These are phyloP conservation scores for Tephrocybe sp. DNA, from an alignment of 768 basidiomycete genomes.

Conservation along the genomic window DNA sequence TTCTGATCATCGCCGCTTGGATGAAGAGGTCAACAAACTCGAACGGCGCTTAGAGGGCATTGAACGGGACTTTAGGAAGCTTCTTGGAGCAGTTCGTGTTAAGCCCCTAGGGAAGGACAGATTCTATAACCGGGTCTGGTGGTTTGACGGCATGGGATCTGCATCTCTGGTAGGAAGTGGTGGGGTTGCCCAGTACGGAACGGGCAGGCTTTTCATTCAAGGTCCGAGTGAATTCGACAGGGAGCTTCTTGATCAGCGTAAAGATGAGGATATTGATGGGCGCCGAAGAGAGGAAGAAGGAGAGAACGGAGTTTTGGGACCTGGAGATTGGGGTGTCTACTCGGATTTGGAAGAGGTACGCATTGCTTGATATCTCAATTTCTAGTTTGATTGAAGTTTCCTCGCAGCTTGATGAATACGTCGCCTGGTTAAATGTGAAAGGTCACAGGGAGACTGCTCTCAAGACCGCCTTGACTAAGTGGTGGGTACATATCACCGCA, in stretches of 20 bases:
- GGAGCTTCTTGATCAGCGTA: slow-evolving; percentile 64
- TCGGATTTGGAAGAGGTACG: slow-evolving; percentile 85
- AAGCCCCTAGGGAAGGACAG: slow-evolving; percentile 90
- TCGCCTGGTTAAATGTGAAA: slow-evolving; percentile 90
- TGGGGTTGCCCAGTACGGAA: slow-evolving; percentile 79
- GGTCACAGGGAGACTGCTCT: slow-evolving; percentile 86
- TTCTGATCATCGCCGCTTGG: slow-evolving; percentile 80
- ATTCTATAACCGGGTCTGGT: slow-evolving; percentile 96
- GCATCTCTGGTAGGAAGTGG: slow-evolving; percentile 78
- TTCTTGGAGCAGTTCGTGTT: slow-evolving; percentile 80
- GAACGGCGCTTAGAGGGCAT: slow-evolving; percentile 82
- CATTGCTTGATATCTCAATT: slow-evolving; percentile 5
- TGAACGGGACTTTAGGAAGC: slow-evolving; percentile 92
- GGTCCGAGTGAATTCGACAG: slow-evolving; percentile 85
- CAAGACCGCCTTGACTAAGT: slow-evolving; percentile 74
- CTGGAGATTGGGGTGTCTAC: slow-evolving; percentile 91
- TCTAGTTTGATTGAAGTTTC: slow-evolving; percentile 9
- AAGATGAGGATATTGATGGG: slow-evolving; percentile 55
- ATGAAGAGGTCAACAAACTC: slow-evolving; percentile 85
- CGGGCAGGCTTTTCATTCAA: slow-evolving; percentile 90
- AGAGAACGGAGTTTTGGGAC: slow-evolving; percentile 64
- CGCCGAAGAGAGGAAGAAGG: slow-evolving; percentile 81
- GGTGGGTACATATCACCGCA: slow-evolving; percentile 80
- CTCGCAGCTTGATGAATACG: slow-evolving; percentile 73
- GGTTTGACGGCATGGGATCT: slow-evolving; percentile 96